Base-by-base conservation (phyloP, 2,329 filamentous ascomycete species). In the Fusarium globosum region DNA sequence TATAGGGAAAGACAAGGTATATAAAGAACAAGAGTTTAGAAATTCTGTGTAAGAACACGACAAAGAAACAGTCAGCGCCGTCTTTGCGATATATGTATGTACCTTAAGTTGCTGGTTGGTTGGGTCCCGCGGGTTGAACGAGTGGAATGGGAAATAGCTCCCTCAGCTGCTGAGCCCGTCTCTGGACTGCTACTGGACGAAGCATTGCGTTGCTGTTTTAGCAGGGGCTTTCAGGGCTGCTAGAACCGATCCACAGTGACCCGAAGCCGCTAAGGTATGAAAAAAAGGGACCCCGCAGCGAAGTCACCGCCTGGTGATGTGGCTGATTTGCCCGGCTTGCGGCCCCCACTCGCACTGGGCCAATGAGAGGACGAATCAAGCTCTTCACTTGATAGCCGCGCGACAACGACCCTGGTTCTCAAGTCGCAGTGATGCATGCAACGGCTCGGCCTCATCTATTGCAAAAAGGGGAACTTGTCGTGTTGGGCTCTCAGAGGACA, bases 81-180 rank as follows among this genome's bases (percentile, higher is more conserved):
- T 66, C 46, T 46, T 69, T 43, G 72, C 67, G 75, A 77, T 77
- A 77, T 77, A 77, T 77, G 75, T 77, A 77, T 77, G 75, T 77
- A 77, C 73, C 73, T 55, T 53, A 26, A 56, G 67, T 61, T 71
- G 63, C 58, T 73, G 68, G 73, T 76, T 73, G 74, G 73, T 64
- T 68, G 66, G 68, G 65, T 69, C 51, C 51, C 51, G 23, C 42
- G 56, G 67, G 46, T 70, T 60, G 69, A 69, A 69, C 72, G 65
- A 68, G 61, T 51, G 56, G 42, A 51, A 59, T 71, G 74, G 73
- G 59, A 56, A 57, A 69, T 71, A 69, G 71, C 64, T 57, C 45
- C 63, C 63, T 60, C 67, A 75, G 73, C 71, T 76, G 59, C 61
- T 58, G 49, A 48, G 53, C 60, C 63, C 53, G 38, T 45, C 36